phyloP scores from a whole-genome alignment of 441 rosid genomes.

The Populus hybrid region DNA sequence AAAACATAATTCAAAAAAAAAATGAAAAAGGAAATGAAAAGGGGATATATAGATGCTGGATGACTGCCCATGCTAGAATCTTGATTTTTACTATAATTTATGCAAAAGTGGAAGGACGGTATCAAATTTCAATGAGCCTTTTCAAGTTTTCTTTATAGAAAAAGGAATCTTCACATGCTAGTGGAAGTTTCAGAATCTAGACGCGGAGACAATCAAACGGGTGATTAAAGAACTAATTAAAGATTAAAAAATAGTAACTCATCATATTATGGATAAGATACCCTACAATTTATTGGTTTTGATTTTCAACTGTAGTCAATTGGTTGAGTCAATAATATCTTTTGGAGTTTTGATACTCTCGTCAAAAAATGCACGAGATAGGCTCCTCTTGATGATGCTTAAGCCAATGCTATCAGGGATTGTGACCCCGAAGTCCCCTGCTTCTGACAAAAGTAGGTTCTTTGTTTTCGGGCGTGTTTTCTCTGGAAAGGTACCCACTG shows the following conservation, averaged over 20 bases:
- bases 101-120: not conserved
- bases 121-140: not conserved
- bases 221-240: not conserved
- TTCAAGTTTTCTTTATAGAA: not conserved
- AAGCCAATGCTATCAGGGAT: slow-evolving; percentile 50
- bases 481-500: slow-evolving; percentile 49
- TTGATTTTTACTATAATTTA: not conserved
- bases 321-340: not conserved
- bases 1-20: too few species aligned
- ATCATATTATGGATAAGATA: not conserved
- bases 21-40: not conserved
- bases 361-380: not conserved
- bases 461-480: slow-evolving; percentile 56
- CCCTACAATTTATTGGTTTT: not conserved
- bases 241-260: not conserved
- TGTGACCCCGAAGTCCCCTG: slow-evolving; percentile 61
- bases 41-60: not conserved
- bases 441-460: slow-evolving; percentile 55
- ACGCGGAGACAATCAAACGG: not conserved
- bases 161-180: not conserved
- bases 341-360: not conserved
- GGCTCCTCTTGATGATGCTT: slow-evolving; percentile 54
- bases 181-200: not conserved
- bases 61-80: not conserved
- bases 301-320: not conserved